Evolutionary conservation across 2,329 filamentous ascomycete genomes (phyloP).

Genomic region (Grosmannia serpens): DNA sequence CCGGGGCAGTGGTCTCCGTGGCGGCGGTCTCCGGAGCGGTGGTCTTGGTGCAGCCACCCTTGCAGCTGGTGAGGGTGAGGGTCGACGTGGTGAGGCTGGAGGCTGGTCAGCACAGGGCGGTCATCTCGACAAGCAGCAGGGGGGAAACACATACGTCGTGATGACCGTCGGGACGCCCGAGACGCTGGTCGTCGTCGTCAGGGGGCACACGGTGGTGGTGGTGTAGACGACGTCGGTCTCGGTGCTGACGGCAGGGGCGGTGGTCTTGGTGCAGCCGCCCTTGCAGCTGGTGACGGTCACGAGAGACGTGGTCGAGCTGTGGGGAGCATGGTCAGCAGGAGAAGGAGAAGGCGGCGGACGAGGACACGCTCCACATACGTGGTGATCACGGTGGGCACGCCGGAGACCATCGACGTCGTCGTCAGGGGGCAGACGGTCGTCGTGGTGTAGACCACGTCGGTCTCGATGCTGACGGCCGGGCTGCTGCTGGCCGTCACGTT

Average conservation of each 20-base stretch:
- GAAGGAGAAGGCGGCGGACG: neutral
- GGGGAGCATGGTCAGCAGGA: neutral
- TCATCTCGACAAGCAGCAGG: too few species aligned
- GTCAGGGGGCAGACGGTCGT: slow-evolving; percentile 23
- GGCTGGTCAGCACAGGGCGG: neutral
- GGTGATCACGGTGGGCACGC: slow-evolving; percentile 32
- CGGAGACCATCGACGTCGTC: slow-evolving; percentile 26
- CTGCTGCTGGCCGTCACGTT: slow-evolving; percentile 4
- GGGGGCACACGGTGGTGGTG: slow-evolving; percentile 20
- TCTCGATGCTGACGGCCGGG: slow-evolving; percentile 11
- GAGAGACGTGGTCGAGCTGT: slow-evolving; percentile 28
- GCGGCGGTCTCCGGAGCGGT: neutral
- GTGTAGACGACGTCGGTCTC: slow-evolving; percentile 11
- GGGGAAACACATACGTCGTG: neutral
- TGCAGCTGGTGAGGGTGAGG: slow-evolving; percentile 28
- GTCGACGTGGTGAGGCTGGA: slow-evolving; percentile 27
- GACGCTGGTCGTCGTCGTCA: neutral
- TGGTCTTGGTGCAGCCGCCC: slow-evolving; percentile 17
- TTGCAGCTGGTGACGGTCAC: slow-evolving; percentile 29
- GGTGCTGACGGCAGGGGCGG: slow-evolving; percentile 13
- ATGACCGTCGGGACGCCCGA: neutral
- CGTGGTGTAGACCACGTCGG: neutral
- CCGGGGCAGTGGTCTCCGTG: slow-evolving; percentile 14
- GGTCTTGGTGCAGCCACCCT: slow-evolving; percentile 18
- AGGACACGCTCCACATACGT: slow-evolving; percentile 12